Evolutionary conservation across 1,284 basidiomycete genomes (phyloP).

Genomic region (Pterula multifida): DNA sequence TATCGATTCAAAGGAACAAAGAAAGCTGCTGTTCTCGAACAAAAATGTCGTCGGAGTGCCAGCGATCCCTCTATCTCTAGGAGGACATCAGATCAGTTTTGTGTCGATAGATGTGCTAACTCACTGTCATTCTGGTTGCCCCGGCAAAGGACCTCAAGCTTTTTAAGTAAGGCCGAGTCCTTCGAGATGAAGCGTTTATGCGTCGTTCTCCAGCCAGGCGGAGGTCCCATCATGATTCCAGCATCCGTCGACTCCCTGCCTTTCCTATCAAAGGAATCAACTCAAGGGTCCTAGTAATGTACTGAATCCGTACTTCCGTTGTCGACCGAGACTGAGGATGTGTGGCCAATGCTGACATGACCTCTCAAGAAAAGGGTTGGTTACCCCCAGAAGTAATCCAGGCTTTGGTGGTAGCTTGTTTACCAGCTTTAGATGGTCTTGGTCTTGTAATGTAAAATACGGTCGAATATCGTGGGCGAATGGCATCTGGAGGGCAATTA

Average conservation of each 20-base stretch:
- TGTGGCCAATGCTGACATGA: slow-evolving; percentile 92
- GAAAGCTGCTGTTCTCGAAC: slow-evolving; percentile 77
- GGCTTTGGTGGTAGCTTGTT: slow-evolving; percentile 77
- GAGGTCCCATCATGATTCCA: slow-evolving; percentile 31
- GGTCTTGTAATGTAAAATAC: slow-evolving; percentile 94
- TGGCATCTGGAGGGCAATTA: slow-evolving; percentile 48
- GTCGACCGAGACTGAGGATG: slow-evolving; percentile 54
- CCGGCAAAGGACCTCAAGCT: slow-evolving; percentile 45
- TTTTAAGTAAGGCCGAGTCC: slow-evolving; percentile 63
- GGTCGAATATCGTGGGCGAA: slow-evolving; percentile 81
- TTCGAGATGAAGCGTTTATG: slow-evolving; percentile 83
- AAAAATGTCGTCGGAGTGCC: slow-evolving; percentile 76
- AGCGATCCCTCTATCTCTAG: slow-evolving; percentile 53
- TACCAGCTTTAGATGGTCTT: slow-evolving; percentile 66
- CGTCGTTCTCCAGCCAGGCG: slow-evolving; percentile 64
- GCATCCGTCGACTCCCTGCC: slow-evolving; percentile 11
- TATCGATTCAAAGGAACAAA: slow-evolving; percentile 92
- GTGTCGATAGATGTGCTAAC: slow-evolving; percentile 13
- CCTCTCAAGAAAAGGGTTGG: slow-evolving; percentile 89
- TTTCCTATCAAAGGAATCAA: slow-evolving; percentile 6
- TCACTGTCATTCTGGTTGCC: slow-evolving; percentile 40
- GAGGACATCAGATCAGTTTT: slow-evolving; percentile 1
- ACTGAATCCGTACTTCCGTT: slow-evolving; percentile 20
- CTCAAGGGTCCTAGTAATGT: not conserved
- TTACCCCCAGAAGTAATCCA: slow-evolving; percentile 82